Conservation (phyloP, 164 flowering plant species). For the Liriodendron chinense region DNA sequence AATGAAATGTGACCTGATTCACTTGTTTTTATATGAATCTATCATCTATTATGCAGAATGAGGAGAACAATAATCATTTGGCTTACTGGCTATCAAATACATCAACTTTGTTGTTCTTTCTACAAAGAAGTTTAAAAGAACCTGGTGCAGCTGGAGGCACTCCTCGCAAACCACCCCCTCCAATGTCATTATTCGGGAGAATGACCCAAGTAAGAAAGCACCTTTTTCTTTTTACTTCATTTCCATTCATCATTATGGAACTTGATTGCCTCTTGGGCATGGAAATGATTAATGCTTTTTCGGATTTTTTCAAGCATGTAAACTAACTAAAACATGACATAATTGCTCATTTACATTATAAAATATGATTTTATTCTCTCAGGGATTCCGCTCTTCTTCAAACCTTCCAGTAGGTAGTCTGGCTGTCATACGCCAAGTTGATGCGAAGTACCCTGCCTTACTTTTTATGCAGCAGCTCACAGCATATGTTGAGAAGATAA, state of each 20-base stretch:
- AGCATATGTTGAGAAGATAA: slow-evolving; percentile 98
- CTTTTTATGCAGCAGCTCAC: slow-evolving; percentile 98
- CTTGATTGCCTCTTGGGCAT: not conserved
- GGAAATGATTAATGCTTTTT: not conserved
- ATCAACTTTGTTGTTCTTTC: slow-evolving; percentile 76
- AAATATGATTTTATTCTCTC: slow-evolving; percentile 10
- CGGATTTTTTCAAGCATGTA: not conserved
- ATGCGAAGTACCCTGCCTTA: slow-evolving; percentile 96
- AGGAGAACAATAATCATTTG: slow-evolving; percentile 83
- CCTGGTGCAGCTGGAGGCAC: slow-evolving; percentile 54
- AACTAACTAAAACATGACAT: not conserved
- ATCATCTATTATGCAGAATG: slow-evolving; percentile 47
- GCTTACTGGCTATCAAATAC: slow-evolving; percentile 95
- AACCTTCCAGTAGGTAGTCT: slow-evolving; percentile 44
- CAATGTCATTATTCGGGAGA: slow-evolving; percentile 84
- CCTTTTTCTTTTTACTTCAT: not conserved
- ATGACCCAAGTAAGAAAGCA: slow-evolving; percentile 54
- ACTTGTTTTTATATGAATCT: not conserved
- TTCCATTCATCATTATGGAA: not conserved
- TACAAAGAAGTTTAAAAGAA: slow-evolving; percentile 73
- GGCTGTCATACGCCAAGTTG: slow-evolving; percentile 81
- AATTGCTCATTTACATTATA: not conserved
- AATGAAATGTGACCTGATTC: not conserved
- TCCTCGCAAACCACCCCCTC: slow-evolving; percentile 60
- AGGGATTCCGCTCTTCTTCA: slow-evolving; percentile 94